Evolutionary conservation across 495 filamentous ascomycete genomes (phyloP), one percentile per base, ranked within the genome.

Genomic region (Hypoxylon fuscum): DNA sequence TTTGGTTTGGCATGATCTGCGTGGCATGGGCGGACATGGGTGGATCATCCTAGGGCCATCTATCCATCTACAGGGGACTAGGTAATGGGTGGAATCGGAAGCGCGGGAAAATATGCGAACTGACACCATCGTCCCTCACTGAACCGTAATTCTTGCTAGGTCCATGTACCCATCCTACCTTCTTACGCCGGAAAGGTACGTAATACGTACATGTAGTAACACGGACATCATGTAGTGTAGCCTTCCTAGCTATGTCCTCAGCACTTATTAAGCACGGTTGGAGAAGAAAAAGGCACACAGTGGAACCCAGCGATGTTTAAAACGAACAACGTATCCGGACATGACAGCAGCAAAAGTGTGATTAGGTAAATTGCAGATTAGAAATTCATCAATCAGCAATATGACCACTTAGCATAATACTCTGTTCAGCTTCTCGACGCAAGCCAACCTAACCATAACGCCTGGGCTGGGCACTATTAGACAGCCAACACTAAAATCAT

Each of bases 31-130:
- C 42, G 43, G 58, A 27, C 25, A 27, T 27, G 8, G 8, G 25
- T 27, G 25, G 25, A 27, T n/a, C n/a, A n/a, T n/a, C n/a, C n/a
- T n/a, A n/a, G n/a, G n/a, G n/a, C n/a, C n/a, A n/a, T n/a, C n/a
- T n/a, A n/a, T n/a, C n/a, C n/a, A n/a, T n/a, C n/a, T 8, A 27
- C 8, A 27, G 25, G 3, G 25, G 25, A 25, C 12, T 5, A 29
- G 10, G 12, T 10, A 32, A 40, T n/a, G 62, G 62, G 51, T 59
- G 45, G 62, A 45, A 66, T 66, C 62, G 62, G 62, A 66, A 66
- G 45, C 62, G 56, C 62, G 62, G 62, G 62, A 66, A 66, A 66
- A 60, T 66, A 66, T 61, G 62, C 62, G 62, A 66, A 66, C 62
- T 66, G 62, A 66, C 62, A 66, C 62, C 56, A 66, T 66, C 51